phyloP scores from a whole-genome alignment of 805 yeast species.

The Kazachstania africana region DNA sequence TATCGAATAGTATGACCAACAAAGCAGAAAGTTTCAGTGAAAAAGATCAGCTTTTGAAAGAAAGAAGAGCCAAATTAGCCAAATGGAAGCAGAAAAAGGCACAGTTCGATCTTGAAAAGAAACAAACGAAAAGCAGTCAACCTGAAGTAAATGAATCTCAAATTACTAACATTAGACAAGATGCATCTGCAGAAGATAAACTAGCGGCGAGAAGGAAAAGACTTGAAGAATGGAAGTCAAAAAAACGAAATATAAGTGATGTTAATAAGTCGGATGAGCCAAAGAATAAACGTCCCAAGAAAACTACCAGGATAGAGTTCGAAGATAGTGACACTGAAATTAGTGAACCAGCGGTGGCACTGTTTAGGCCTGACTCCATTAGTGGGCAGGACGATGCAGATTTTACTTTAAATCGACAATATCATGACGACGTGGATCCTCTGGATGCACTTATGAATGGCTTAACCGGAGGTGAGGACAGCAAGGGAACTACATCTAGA shows the following conservation, averaged over 20 bases:
- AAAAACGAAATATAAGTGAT: slow-evolving; percentile 19
- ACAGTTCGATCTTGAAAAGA: slow-evolving; percentile 3
- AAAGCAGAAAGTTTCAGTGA: too few relatives aligned
- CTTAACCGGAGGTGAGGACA: slow-evolving; percentile 1
- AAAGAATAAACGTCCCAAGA: slow-evolving; percentile 1
- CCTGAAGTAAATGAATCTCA: not conserved
- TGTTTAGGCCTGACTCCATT: not conserved
- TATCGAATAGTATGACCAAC: too few relatives aligned
- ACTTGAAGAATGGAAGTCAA: slow-evolving; percentile 43
- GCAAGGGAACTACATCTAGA: not conserved
- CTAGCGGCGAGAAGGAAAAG: slow-evolving; percentile 27
- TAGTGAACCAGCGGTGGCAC: not conserved
- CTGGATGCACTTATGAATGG: slow-evolving; percentile 35
- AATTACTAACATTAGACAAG: not conserved
- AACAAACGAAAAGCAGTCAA: not conserved
- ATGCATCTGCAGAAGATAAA: slow-evolving; percentile 3
- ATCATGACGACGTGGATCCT: slow-evolving; percentile 25
- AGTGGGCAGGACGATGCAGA: slow-evolving; percentile 2
- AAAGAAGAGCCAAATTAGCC: slow-evolving; percentile 41
- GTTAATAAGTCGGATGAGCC: slow-evolving; percentile 5
- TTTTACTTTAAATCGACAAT: not conserved
- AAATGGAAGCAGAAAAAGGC: slow-evolving; percentile 51
- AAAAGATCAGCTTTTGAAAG: slow-evolving; percentile 26
- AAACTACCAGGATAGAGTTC: slow-evolving; percentile 3
- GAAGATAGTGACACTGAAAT: slow-evolving; percentile 16